Percentiles rank a stretch among this genome's conserved stretches.
Conservation (phyloP, 768 basidiomycete species). For the Leccinum subgranulosum region DNA sequence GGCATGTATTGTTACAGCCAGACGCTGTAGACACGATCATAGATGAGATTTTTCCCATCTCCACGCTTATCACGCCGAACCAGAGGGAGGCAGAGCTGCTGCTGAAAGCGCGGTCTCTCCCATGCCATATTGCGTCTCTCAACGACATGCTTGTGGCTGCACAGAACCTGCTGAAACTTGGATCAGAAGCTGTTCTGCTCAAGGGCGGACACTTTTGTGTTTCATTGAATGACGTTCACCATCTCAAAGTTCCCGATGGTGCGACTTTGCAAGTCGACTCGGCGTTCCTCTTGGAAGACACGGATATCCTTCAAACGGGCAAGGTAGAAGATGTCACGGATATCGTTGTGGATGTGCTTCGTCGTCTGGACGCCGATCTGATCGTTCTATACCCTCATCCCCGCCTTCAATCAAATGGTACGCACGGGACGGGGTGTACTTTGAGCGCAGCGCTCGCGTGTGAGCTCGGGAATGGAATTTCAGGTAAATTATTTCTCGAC, state of each 20-base stretch:
- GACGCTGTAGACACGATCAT: constrained; percentile 62
- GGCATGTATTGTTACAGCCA: constrained; percentile 69
- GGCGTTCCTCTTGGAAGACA: constrained; percentile 50
- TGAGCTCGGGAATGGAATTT: constrained; percentile 49
- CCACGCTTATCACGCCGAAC: constrained; percentile 81
- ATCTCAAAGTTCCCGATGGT: not conserved
- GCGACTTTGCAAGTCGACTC: constrained; percentile 19
- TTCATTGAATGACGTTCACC: constrained; percentile 43
- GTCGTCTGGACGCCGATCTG: constrained; percentile 30
- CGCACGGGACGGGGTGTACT: constrained; percentile 93
- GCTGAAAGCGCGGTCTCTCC: constrained; percentile 37
- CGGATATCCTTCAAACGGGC: constrained; percentile 52
- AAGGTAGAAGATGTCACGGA: constrained; percentile 9
- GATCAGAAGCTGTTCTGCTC: constrained; percentile 60
- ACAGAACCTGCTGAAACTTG: constrained; percentile 43
- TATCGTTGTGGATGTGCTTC: constrained; percentile 60
- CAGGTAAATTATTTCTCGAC: constrained; percentile 33
- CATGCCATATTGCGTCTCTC: constrained; percentile 41
- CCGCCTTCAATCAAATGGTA: constrained; percentile 62
- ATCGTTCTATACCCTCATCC: constrained; percentile 58
- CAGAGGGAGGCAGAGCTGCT: constrained; percentile 75
- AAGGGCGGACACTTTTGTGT: constrained; percentile 80
- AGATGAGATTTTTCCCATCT: constrained; percentile 64
- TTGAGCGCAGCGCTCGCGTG: constrained; percentile 80
- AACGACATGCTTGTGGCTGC: constrained; percentile 62